A percentile compares a stretch with the other conserved stretches of the same genome.
These are phyloP conservation scores for Ustilago lituana DNA, from an alignment of 1,284 basidiomycete genomes.

Conservation along the genomic window DNA sequence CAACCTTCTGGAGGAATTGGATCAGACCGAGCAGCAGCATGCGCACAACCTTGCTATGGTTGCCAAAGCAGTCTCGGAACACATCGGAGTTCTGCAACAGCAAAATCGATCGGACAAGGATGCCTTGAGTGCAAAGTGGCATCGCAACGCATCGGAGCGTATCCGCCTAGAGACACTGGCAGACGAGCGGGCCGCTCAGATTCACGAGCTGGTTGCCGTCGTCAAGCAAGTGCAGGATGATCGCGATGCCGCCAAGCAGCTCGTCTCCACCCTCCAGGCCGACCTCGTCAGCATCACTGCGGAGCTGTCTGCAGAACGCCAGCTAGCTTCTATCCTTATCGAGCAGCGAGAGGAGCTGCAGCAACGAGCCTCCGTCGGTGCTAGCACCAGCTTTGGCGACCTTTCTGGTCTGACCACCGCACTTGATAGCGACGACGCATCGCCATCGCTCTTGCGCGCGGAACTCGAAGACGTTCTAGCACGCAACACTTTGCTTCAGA, in stretches of 20 bases:
- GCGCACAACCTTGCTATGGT: constrained; percentile 34
- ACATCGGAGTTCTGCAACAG: constrained; percentile 8
- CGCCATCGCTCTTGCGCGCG: not conserved
- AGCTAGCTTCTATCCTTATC: constrained; percentile 15
- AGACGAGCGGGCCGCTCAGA: constrained; percentile 24
- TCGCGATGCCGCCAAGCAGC: constrained; percentile 32
- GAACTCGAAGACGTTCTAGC: constrained; percentile 19
- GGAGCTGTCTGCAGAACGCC: constrained; percentile 29
- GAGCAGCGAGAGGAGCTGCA: constrained; percentile 19
- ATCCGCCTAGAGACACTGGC: constrained; percentile 25
- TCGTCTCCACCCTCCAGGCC: constrained; percentile 11
- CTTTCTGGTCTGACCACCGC: constrained; percentile 4
- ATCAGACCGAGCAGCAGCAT: constrained; percentile 21
- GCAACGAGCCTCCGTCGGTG: constrained; percentile 1
- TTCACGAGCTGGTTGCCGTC: constrained; percentile 40
- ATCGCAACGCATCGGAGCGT: constrained; percentile 9
- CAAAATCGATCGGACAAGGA: constrained; percentile 6
- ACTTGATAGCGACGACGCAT: constrained; percentile 15
- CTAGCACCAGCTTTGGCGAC: constrained; percentile 15
- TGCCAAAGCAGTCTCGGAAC: constrained; percentile 27
- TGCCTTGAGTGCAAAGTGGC: constrained; percentile 8
- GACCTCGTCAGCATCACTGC: constrained; percentile 26
- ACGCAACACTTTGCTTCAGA: constrained; percentile 17
- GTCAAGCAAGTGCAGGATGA: constrained; percentile 48
- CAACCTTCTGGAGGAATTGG: constrained; percentile 13